These are phyloP conservation scores for Apiospora saccharicola DNA, from an alignment of 2,329 filamentous ascomycete species.

Conservation along the genomic window DNA sequence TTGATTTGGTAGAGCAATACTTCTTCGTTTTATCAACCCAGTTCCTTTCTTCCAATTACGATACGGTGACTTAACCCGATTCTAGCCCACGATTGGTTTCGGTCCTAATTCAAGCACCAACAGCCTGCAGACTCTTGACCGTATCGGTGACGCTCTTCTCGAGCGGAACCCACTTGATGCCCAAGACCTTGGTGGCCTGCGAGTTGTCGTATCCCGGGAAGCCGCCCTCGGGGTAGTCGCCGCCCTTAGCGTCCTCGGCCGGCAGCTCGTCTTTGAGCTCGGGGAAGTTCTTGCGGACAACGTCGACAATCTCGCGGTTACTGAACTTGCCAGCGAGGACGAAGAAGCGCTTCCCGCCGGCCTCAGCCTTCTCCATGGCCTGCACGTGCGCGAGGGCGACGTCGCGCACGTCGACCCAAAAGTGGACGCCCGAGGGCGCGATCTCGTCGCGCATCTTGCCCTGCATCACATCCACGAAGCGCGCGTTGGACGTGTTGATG, in stretches of 20 bases:
- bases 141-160: constrained; percentile 70
- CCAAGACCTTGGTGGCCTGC: constrained; percentile 65
- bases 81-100: neutral
- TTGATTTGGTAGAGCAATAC: constrained; percentile 4
- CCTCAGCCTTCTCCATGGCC: constrained; percentile 57
- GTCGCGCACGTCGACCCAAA: constrained; percentile 66
- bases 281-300: constrained; percentile 57
- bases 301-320: constrained; percentile 53
- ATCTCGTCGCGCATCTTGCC: constrained; percentile 57
- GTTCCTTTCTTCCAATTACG: neutral
- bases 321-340: constrained; percentile 55
- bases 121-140: constrained; percentile 67
- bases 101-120: constrained; percentile 38
- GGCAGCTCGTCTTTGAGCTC: constrained; percentile 58
- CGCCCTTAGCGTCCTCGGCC: constrained; percentile 51
- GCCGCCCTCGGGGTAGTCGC: constrained; percentile 49
- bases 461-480: constrained; percentile 57
- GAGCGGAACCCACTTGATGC: constrained; percentile 66
- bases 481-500: constrained; percentile 62
- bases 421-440: constrained; percentile 49
- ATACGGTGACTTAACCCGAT: neutral
- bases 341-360: constrained; percentile 60
- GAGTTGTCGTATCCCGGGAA: constrained; percentile 65
- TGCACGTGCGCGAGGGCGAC: constrained; percentile 60
- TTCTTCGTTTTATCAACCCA: neutral